phyloP scores from a whole-genome alignment of 140 eudicot species.

The Cichorium intybus region DNA sequence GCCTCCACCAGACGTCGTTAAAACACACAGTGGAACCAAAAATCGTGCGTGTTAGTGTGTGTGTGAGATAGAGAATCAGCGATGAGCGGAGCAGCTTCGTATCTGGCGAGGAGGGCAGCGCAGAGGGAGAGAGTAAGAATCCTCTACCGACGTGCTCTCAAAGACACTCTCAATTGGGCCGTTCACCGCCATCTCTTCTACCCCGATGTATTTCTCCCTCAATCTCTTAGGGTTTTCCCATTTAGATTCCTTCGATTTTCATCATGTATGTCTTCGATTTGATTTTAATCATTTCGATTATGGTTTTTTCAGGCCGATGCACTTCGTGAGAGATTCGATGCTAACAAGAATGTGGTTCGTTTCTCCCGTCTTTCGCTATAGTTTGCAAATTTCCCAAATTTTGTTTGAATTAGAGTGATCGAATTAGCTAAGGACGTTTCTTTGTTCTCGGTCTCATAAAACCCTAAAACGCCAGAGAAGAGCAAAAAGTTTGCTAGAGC shows the following conservation, averaged over 20 bases:
- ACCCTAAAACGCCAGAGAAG: background rate
- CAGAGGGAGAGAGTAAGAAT: constrained; percentile 88
- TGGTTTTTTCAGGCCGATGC: constrained; percentile 66
- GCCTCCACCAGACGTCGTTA: background rate
- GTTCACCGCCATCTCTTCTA: constrained; percentile 97
- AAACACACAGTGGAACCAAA: background rate
- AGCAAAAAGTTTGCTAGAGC: background rate
- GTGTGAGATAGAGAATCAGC: constrained; percentile 16
- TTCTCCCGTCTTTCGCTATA: background rate
- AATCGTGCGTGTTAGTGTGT: constrained; percentile 10
- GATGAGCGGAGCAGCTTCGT: constrained; percentile 69
- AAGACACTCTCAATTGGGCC: constrained; percentile 96
- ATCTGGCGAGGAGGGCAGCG: constrained; percentile 70
- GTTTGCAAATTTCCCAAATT: background rate
- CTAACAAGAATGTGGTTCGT: constrained; percentile 75
- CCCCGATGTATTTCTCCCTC: constrained; percentile 56
- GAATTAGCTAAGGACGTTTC: background rate
- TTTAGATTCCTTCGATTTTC: background rate
- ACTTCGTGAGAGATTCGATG: constrained; percentile 80
- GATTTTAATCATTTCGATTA: background rate
- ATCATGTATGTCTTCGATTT: background rate
- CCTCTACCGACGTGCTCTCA: constrained; percentile 88
- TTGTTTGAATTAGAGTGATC: background rate
- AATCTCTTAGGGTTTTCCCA: constrained; percentile 13
- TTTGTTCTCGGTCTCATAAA: background rate